Evolutionary conservation across 1,284 basidiomycete species (phyloP).

Genomic region (Austropuccinia psidii): DNA sequence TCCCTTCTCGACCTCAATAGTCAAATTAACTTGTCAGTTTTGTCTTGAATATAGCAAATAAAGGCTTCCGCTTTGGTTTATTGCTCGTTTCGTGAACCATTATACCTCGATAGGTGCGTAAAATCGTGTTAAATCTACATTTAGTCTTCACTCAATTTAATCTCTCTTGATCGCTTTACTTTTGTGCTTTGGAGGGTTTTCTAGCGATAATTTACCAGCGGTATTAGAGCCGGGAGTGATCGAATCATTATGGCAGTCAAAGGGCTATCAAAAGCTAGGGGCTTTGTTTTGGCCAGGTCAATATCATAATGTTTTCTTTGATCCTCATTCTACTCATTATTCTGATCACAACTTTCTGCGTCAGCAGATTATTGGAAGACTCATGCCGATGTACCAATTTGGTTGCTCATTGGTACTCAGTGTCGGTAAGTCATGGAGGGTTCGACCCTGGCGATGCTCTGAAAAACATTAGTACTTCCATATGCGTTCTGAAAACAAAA

Average conservation of each 20-base stretch:
- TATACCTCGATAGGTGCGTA: constrained; percentile 48
- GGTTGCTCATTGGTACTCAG: constrained; percentile 51
- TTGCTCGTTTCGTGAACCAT: constrained; percentile 50
- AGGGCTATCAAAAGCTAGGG: constrained; percentile 44
- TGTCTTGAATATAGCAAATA: constrained; percentile 47
- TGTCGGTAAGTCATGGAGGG: constrained; percentile 45
- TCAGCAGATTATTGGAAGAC: constrained; percentile 42
- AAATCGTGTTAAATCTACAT: not conserved
- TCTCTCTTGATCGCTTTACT: not conserved
- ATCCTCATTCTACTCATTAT: not conserved
- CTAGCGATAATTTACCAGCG: constrained; percentile 36
- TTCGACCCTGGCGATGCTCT: not conserved
- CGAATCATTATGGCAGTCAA: constrained; percentile 45
- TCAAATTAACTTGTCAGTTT: not conserved
- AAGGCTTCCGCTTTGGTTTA: constrained; percentile 52
- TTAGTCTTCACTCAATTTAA: not conserved
- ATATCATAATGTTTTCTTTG: constrained; percentile 48
- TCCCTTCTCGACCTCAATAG: not conserved
- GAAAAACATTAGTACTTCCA: not conserved
- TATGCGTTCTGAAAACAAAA: not conserved
- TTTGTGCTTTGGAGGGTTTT: constrained; percentile 50
- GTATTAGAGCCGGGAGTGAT: constrained; percentile 23
- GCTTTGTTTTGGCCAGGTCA: constrained; percentile 47
- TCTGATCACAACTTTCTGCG: not conserved
- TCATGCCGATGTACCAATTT: constrained; percentile 49